Base-by-base conservation (phyloP, 768 basidiomycete genomes). In the Auricularia cornea region DNA sequence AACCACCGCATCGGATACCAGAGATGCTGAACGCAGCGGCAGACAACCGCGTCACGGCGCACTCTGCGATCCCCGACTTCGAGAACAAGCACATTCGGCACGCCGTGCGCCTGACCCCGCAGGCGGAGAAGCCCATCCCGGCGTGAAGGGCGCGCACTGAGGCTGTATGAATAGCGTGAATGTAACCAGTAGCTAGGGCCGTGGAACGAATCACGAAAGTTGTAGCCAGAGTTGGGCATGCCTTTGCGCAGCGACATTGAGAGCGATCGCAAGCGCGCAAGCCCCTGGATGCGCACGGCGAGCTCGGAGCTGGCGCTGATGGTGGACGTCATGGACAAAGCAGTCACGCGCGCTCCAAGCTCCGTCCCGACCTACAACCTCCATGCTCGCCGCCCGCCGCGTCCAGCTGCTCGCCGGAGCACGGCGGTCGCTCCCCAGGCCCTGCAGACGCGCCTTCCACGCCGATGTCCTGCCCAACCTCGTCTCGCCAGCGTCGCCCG, bases 401-500 rank as follows among this genome's bases (percentile, higher is more conserved):
- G 12, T 31, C 18, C 23, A 57, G 16, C 26, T 57, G 18, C 28
- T 57, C 8, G 28, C 30, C 4, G 54, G 54, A 8, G 28, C 54
- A 6, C 54, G 54, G 6, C 54, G 54, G 26, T 20, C 28, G 54
- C 54, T 57, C 10, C 54, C 12, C 26, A 29, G 14, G 54, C 12
- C 54, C 8, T n/a, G 28, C 14, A 16, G 40, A 31, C 74, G 79
- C 68, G 64, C 69, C 48, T 90, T 90, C 71, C 88, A 92, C 82
- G 81, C 86, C 18, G 83, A 87, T 1, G 83, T 89, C 16, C 79
- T 94, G 26, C 89, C 92, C 0, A 88, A 89, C 10, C 74, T 85
- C 51, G 70, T 92, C 60, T 90, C 90, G 18, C 79, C 85, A 2
- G 71, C 83, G 2, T 84, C 88, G 2, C 84, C 87, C 8, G 90